A percentile compares a stretch with the other conserved stretches of the same genome.
Conservation (phyloP, 2,329 filamentous ascomycete species). For the Mollisia scopiformis region DNA sequence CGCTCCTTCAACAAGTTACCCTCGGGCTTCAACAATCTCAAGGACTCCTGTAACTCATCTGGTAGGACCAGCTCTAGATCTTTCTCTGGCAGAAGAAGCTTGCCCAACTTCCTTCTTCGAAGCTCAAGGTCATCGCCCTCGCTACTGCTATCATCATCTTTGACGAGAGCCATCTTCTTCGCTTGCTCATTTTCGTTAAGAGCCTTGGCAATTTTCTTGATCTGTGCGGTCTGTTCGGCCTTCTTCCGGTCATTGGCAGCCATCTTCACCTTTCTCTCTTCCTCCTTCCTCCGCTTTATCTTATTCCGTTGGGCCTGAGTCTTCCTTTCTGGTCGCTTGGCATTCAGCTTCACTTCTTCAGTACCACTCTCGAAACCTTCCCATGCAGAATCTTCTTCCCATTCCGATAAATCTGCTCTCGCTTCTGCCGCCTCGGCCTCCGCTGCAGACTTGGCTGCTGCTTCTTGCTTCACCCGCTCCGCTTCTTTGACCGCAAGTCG, state of each 20-base stretch:
- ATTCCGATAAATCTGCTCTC: constrained; percentile 66
- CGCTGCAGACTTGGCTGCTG: constrained; percentile 70
- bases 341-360: constrained; percentile 65
- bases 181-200: constrained; percentile 60
- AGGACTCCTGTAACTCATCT: constrained; percentile 80
- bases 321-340: constrained; percentile 82
- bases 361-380: constrained; percentile 85
- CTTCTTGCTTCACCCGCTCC: constrained; percentile 69
- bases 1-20: constrained; percentile 93
- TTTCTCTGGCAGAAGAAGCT: constrained; percentile 74
- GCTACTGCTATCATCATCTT: constrained; percentile 51
- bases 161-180: constrained; percentile 47
- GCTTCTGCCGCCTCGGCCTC: constrained; percentile 75
- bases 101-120: constrained; percentile 74
- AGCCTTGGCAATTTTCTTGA: constrained; percentile 71
- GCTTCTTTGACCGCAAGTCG: constrained; percentile 69
- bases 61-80: constrained; percentile 80
- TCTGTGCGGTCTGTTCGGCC: constrained; percentile 70
- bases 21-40: constrained; percentile 86
- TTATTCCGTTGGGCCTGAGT: constrained; percentile 86
- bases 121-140: constrained; percentile 66
- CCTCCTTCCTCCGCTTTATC: constrained; percentile 85
- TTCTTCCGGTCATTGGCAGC: constrained; percentile 75
- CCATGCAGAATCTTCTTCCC: constrained; percentile 90
- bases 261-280: constrained; percentile 76